Evolutionary conservation across 306 rosid genomes (phyloP).

Genomic region (Arachis hypogaea): DNA sequence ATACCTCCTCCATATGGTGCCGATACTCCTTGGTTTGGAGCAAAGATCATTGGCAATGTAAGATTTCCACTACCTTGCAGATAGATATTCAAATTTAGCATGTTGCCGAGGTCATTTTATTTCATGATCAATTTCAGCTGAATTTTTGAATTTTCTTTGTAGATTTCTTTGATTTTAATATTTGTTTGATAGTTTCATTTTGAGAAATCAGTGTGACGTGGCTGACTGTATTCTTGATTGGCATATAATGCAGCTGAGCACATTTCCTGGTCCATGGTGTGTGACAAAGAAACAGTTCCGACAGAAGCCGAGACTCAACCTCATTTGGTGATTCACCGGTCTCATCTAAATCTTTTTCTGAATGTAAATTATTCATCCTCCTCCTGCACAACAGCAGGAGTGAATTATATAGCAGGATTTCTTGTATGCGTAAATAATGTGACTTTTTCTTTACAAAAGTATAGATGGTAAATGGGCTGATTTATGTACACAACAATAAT

Average conservation of each 20-base stretch:
- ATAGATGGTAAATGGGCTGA: conserved; percentile 18
- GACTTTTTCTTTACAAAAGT: conserved; percentile 21
- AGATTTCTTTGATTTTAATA: background rate
- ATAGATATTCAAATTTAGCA: conserved; percentile 24
- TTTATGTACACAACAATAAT: background rate
- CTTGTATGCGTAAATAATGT: conserved; percentile 27
- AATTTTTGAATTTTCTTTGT: conserved; percentile 18
- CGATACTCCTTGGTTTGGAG: conserved; percentile 92
- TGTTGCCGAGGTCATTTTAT: background rate
- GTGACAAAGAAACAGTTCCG: conserved; percentile 67
- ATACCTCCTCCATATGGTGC: conserved; percentile 83
- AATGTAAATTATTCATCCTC: conserved; percentile 6
- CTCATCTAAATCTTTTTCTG: background rate
- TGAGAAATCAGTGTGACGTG: conserved; percentile 5
- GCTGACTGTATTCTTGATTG: conserved; percentile 26
- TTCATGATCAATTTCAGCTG: conserved; percentile 4
- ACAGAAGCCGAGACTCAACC: conserved; percentile 60
- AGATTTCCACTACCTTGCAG: conserved; percentile 38
- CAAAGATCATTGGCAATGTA: conserved; percentile 79
- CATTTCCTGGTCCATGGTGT: conserved; percentile 86
- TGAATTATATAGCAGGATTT: background rate
- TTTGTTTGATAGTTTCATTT: conserved; percentile 16
- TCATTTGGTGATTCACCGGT: conserved; percentile 58
- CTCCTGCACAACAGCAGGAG: background rate
- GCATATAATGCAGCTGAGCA: conserved; percentile 64